Evolutionary conservation across 1,284 basidiomycete genomes (phyloP).

Genomic region (Tilletia caries): DNA sequence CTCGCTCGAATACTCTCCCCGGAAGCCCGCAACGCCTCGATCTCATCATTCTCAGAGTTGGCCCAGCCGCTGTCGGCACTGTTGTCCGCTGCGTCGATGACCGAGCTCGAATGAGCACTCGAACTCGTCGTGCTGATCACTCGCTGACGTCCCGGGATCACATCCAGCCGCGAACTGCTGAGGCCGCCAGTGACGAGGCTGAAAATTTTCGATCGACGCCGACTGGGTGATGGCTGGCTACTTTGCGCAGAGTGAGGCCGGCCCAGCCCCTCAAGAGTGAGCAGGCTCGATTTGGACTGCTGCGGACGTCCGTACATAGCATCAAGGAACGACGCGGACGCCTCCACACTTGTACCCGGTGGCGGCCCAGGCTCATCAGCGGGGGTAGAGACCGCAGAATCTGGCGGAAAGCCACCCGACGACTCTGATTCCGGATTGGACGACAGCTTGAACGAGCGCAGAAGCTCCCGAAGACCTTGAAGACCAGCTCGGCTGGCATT

Average conservation of each 20-base stretch:
- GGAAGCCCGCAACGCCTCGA: not conserved
- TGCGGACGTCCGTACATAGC: not conserved
- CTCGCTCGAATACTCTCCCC: not conserved
- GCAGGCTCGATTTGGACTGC: not conserved
- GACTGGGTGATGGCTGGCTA: not conserved
- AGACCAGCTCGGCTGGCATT: conserved; percentile 37
- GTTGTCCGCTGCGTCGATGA: not conserved
- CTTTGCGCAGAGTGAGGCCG: not conserved
- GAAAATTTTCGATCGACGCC: not conserved
- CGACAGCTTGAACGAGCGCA: conserved; percentile 24
- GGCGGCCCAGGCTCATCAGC: not conserved
- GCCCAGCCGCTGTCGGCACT: not conserved
- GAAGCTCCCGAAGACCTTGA: conserved; percentile 33
- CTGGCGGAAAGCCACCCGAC: not conserved
- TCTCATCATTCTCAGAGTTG: not conserved
- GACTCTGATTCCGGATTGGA: conserved; percentile 10
- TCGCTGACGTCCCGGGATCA: not conserved
- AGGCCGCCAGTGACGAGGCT: not conserved
- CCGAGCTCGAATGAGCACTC: not conserved
- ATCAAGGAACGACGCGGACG: not conserved
- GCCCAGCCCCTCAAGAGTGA: not conserved
- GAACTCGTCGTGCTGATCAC: not conserved
- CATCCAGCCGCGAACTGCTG: not conserved
- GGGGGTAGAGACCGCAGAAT: not conserved
- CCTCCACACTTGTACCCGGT: not conserved